Evolutionary conservation across 164 flowering plant genomes (phyloP).

Genomic region (Echeveria elegans): DNA sequence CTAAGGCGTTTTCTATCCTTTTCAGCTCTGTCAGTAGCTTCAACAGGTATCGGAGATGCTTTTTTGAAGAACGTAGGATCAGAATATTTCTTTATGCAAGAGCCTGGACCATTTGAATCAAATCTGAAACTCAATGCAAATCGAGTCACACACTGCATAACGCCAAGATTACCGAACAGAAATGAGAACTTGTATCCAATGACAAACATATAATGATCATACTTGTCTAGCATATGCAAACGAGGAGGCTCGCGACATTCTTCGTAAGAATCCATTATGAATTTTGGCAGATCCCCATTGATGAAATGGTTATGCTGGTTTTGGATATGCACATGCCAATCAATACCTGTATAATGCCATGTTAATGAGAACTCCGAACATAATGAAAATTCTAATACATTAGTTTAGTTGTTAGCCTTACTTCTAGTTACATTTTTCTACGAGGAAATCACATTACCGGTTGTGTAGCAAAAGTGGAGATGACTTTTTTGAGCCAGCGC

Average conservation of each 20-base stretch:
- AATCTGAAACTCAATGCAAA: conserved; percentile 35
- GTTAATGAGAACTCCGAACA: neutral
- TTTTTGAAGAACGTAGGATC: conserved; percentile 71
- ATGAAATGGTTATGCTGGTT: conserved; percentile 57
- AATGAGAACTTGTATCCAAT: neutral
- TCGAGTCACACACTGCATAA: neutral
- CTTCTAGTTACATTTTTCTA: neutral
- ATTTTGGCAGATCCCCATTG: conserved; percentile 66
- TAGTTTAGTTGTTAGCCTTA: too few species aligned
- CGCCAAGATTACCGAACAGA: neutral
- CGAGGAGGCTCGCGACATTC: conserved; percentile 82
- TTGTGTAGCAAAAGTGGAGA: conserved; percentile 84
- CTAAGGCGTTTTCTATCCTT: conserved; percentile 47
- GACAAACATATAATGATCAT: neutral
- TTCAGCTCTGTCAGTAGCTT: conserved; percentile 23
- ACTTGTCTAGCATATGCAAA: conserved; percentile 86
- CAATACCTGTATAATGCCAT: conserved; percentile 61
- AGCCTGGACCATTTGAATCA: conserved; percentile 80
- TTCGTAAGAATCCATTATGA: conserved; percentile 83
- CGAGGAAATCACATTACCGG: conserved; percentile 39
- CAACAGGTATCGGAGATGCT: conserved; percentile 29
- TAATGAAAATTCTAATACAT: too few species aligned
- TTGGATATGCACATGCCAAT: conserved; percentile 67
- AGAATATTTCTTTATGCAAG: conserved; percentile 79
- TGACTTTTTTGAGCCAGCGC: conserved; percentile 71